These are phyloP conservation scores for Globisporangium okanoganense DNA, from an alignment of 352 stramenopile genomes.

Conservation along the genomic window DNA sequence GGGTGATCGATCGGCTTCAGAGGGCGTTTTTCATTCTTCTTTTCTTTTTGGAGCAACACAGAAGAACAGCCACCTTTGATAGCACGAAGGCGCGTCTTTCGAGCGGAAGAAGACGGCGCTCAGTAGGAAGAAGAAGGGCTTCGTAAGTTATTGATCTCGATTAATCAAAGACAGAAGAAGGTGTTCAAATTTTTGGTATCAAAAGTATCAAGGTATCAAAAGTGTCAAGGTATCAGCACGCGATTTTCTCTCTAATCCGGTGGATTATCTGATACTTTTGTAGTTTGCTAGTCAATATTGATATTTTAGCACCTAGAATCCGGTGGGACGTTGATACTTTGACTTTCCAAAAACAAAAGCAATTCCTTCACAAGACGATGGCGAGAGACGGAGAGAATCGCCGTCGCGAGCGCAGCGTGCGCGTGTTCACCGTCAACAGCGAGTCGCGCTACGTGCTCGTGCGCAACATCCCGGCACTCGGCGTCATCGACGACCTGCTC, in stretches of 20 bases:
- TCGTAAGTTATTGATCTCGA: constrained; percentile 10
- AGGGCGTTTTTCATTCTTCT: not conserved
- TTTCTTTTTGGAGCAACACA: not conserved
- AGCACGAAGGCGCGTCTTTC: not conserved
- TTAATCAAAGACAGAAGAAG: not conserved
- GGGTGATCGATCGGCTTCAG: not conserved
- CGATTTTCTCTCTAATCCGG: not conserved
- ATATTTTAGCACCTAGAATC: not conserved
- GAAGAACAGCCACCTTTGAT: not conserved
- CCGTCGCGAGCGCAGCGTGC: constrained; percentile 18
- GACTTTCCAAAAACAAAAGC: not conserved
- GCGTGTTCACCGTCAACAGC: constrained; percentile 56
- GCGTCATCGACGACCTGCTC: constrained; percentile 52
- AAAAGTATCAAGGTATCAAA: not conserved
- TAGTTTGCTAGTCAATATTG: not conserved
- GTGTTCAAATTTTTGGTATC: not conserved
- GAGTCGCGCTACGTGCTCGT: constrained; percentile 60
- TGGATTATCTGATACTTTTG: not conserved
- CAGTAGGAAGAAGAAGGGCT: not conserved
- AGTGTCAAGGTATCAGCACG: too few species aligned
- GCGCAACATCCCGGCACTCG: constrained; percentile 57
- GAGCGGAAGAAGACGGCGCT: not conserved
- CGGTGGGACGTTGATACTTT: not conserved
- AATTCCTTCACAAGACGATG: not conserved
- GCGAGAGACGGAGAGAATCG: not conserved